phyloP scores from a whole-genome alignment of 345 rosid species.

The Anacardium occidentale region DNA sequence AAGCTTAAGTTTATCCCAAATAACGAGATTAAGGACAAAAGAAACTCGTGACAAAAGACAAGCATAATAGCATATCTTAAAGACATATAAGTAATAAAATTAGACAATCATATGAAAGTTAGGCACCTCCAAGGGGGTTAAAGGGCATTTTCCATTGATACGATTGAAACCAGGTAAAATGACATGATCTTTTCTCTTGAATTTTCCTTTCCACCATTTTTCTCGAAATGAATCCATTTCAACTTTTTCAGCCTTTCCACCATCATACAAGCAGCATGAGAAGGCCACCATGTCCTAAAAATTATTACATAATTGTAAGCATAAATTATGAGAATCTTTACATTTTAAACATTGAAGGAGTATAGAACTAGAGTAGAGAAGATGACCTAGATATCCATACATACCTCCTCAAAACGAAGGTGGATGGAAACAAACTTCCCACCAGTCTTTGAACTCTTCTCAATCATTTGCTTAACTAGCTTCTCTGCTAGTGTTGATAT shows the following conservation, averaged over 20 bases:
- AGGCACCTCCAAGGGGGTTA: slow-evolving; percentile 89
- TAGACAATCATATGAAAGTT: not conserved
- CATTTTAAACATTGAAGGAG: not conserved
- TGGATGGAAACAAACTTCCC: slow-evolving; percentile 85
- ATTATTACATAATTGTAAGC: slow-evolving; percentile 13
- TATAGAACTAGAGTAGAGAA: slow-evolving; percentile 2
- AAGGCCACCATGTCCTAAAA: slow-evolving; percentile 96
- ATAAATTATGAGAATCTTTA: not conserved
- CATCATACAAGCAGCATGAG: slow-evolving; percentile 89
- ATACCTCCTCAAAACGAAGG: slow-evolving; percentile 95
- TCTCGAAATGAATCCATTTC: slow-evolving; percentile 72
- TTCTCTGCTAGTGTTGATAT: slow-evolving; percentile 61
- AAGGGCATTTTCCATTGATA: slow-evolving; percentile 84
- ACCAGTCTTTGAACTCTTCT: slow-evolving; percentile 60
- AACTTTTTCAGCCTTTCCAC: slow-evolving; percentile 67
- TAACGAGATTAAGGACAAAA: too few relatives aligned
- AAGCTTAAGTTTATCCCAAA: not conserved
- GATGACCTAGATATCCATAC: not conserved
- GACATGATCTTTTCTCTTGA: slow-evolving; percentile 65
- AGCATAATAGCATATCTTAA: not conserved
- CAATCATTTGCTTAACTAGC: slow-evolving; percentile 64
- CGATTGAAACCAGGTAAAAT: slow-evolving; percentile 74
- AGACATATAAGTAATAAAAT: not conserved
- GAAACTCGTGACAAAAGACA: not conserved
- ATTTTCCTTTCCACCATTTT: slow-evolving; percentile 78